phyloP scores from a whole-genome alignment of 2,329 filamentous ascomycete genomes.

The Trichophyton benhamiae region DNA sequence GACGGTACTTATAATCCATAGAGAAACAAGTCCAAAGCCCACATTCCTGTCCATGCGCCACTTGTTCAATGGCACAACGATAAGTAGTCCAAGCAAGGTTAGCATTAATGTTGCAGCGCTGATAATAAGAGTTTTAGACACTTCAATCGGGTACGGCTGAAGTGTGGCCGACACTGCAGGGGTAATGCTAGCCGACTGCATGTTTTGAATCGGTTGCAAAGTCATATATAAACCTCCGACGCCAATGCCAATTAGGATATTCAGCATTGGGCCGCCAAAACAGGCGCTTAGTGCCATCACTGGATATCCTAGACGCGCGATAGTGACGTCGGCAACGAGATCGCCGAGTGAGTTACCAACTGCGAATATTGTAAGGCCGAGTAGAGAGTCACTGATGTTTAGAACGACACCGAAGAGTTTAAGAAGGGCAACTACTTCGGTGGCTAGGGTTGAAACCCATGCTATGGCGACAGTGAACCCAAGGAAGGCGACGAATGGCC shows the following conservation, averaged over 20 bases:
- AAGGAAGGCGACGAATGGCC: conserved; percentile 69
- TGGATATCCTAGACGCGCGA: conserved; percentile 83
- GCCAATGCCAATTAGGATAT: conserved; percentile 91
- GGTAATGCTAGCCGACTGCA: conserved; percentile 54
- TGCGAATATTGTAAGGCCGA: conserved; percentile 90
- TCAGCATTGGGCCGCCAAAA: conserved; percentile 97
- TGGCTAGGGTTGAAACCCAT: conserved; percentile 93
- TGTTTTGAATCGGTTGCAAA: conserved; percentile 62
- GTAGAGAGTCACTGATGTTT: conserved; percentile 84
- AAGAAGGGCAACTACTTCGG: conserved; percentile 87
- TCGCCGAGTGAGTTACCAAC: conserved; percentile 93
- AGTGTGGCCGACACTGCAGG: conserved; percentile 4
- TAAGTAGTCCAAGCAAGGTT: conserved; percentile 64
- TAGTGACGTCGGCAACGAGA: conserved; percentile 85
- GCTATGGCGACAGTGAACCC: conserved; percentile 86
- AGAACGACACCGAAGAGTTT: conserved; percentile 88
- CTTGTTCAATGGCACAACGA: conserved; percentile 70
- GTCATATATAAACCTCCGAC: conserved; percentile 82
- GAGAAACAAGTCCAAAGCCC: conserved; percentile 62
- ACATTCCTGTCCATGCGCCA: conserved; percentile 78
- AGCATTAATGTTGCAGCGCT: conserved; percentile 71
- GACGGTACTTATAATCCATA: conserved; percentile 72
- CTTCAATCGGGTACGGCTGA: conserved; percentile 65
- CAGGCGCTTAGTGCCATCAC: conserved; percentile 94
- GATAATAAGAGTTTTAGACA: conserved; percentile 74